Evolutionary conservation across 805 yeast species (phyloP).

Genomic region (Candida khao-thaluensis): DNA sequence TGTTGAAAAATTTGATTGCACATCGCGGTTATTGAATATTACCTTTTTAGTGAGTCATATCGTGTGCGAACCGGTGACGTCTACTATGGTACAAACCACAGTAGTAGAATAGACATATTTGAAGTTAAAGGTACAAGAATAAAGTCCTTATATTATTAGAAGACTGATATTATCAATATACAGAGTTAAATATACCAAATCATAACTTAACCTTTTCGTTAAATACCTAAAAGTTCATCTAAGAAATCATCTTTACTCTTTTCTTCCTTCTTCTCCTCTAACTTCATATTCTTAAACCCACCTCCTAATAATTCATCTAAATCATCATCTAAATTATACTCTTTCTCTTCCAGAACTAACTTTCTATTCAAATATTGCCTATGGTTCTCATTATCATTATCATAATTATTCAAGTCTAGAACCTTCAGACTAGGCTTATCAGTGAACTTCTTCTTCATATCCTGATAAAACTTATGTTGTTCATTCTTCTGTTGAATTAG

Average conservation of each 20-base stretch:
- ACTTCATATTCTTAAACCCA: slow-evolving; percentile 1
- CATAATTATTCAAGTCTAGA: slow-evolving; percentile 36
- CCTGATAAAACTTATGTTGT: slow-evolving; percentile 27
- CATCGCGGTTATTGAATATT: slow-evolving; percentile 31
- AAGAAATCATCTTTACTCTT: slow-evolving; percentile 12
- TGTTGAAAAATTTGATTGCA: slow-evolving; percentile 17
- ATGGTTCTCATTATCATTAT: slow-evolving; percentile 23
- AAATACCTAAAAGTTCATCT: slow-evolving; percentile 2
- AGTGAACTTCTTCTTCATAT: slow-evolving; percentile 31
- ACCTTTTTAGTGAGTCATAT: slow-evolving; percentile 10
- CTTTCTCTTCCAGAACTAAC: slow-evolving; percentile 12
- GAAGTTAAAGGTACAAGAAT: no score
- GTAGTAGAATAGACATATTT: no score
- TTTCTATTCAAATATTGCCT: slow-evolving; percentile 24
- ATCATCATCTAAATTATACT: slow-evolving; percentile 19
- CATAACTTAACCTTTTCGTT: no score
- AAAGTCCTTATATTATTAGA: no score
- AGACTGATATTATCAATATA: no score
- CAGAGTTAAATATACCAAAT: no score
- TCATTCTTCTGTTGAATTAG: slow-evolving; percentile 24
- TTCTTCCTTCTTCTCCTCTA: neutral
- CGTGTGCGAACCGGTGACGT: neutral
- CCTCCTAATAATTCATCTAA: slow-evolving; percentile 19
- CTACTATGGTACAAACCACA: no score
- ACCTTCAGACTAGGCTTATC: slow-evolving; percentile 18